These are phyloP conservation scores for Penicillium salamii DNA, from an alignment of 495 filamentous ascomycete genomes.

Conservation along the genomic window DNA sequence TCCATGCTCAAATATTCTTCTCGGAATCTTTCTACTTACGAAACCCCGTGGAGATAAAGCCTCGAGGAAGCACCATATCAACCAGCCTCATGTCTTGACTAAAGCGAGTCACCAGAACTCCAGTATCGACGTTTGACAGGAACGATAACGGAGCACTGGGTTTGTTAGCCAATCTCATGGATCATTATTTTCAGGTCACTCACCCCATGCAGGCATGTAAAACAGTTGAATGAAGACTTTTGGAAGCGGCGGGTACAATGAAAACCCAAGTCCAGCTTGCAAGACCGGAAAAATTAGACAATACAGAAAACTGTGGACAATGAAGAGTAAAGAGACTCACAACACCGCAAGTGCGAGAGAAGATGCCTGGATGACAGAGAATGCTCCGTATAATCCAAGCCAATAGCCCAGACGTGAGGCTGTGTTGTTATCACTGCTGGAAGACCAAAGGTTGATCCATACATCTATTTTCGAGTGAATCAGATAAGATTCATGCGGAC, in stretches of 20 bases:
- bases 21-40: too few species aligned
- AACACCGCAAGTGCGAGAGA: too few species aligned
- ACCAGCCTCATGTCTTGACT: slow-evolving; percentile 47
- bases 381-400: slow-evolving; percentile 23
- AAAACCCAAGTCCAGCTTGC: slow-evolving; percentile 21
- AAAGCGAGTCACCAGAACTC: slow-evolving; percentile 42
- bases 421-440: slow-evolving; percentile 9
- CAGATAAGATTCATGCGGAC: too few species aligned
- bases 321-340: too few species aligned
- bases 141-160: slow-evolving; percentile 29
- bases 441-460: slow-evolving; percentile 20
- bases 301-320: too few species aligned
- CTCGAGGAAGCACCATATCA: slow-evolving; percentile 30
- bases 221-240: slow-evolving; percentile 12
- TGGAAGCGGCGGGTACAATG: slow-evolving; percentile 22
- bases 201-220: slow-evolving; percentile 17
- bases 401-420: slow-evolving; percentile 16
- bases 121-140: slow-evolving; percentile 39
- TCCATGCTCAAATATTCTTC: too few species aligned
- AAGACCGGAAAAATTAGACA: slow-evolving; percentile 3
- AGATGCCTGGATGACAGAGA: slow-evolving; percentile 17
- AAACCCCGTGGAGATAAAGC: slow-evolving; percentile 16
- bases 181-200: not conserved
- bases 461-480: too few species aligned
- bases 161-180: slow-evolving; percentile 3